Conservation (phyloP, 2,329 filamentous ascomycete genomes). For the Gliomastix tumulicola region DNA sequence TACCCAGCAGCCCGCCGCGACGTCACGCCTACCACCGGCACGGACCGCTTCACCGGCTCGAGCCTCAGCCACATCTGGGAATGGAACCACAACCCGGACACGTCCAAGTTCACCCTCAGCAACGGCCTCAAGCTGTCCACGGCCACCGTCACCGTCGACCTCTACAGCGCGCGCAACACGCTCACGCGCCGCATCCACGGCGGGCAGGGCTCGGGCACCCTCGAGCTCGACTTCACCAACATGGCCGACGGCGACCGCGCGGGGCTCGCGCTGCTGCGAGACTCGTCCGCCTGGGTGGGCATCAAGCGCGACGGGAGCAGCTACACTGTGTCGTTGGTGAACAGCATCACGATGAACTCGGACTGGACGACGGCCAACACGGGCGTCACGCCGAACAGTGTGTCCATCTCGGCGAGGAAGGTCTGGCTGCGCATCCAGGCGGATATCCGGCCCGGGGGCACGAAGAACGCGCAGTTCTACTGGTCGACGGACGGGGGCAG, state of each 20-base stretch:
- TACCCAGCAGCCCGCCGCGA: constrained; percentile 26
- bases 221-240: constrained; percentile 37
- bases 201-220: constrained; percentile 37
- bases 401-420: background rate
- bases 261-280: constrained; percentile 45
- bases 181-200: constrained; percentile 38
- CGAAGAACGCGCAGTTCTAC: constrained; percentile 12
- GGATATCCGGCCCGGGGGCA: constrained; percentile 10
- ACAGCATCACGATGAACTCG: constrained; percentile 7
- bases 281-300: constrained; percentile 45
- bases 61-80: constrained; percentile 42
- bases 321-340: constrained; percentile 14
- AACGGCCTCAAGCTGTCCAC: constrained; percentile 36
- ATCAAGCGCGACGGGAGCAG: constrained; percentile 27
- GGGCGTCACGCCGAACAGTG: too few relatives aligned
- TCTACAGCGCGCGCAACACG: constrained; percentile 39
- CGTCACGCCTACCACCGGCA: constrained; percentile 24
- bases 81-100: constrained; percentile 57
- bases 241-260: constrained; percentile 45
- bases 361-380: too few relatives aligned
- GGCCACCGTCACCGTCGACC: constrained; percentile 42
- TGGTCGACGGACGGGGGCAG: constrained; percentile 1
- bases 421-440: constrained; percentile 12
- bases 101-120: constrained; percentile 32
- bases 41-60: constrained; percentile 27